Percentiles rank a stretch among this genome's conserved stretches.
These are phyloP conservation scores for Candida fluviatilis DNA, from an alignment of 805 yeast genomes.

Conservation along the genomic window DNA sequence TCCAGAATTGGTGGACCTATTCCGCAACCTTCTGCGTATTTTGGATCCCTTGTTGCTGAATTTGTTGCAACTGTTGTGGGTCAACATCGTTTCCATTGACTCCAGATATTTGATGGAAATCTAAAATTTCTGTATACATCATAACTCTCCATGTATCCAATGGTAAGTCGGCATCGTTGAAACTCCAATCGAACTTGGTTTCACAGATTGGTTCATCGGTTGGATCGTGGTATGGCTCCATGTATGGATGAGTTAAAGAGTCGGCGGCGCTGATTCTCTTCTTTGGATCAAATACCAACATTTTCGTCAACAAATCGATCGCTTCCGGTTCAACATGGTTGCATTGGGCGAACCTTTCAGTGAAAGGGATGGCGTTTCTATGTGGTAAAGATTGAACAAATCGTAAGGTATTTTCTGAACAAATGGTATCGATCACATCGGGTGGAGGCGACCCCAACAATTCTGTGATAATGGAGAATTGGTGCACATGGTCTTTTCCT, in stretches of 20 bases:
- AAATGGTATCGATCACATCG: slow-evolving; percentile 93
- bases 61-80: slow-evolving; percentile 18
- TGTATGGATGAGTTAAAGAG: slow-evolving; percentile 84
- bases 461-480: slow-evolving; percentile 94
- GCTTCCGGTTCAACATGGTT: slow-evolving; percentile 74
- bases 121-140: slow-evolving; percentile 97
- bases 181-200: slow-evolving; percentile 94
- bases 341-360: slow-evolving; percentile 68
- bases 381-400: slow-evolving; percentile 93
- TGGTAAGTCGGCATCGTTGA: slow-evolving; percentile 95
- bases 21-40: slow-evolving; percentile 1
- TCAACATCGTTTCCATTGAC: slow-evolving; percentile 17
- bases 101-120: slow-evolving; percentile 86
- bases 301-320: slow-evolving; percentile 77
- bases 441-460: slow-evolving; percentile 93
- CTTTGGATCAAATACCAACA: slow-evolving; percentile 94
- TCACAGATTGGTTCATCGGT: slow-evolving; percentile 95
- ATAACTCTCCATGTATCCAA: slow-evolving; percentile 98
- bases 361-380: slow-evolving; percentile 86
- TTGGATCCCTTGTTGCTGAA: slow-evolving; percentile 22
- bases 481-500: slow-evolving; percentile 97
- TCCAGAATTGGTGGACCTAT: background rate
- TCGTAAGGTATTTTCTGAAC: slow-evolving; percentile 90
- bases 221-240: slow-evolving; percentile 95
- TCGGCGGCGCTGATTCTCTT: slow-evolving; percentile 91